A percentile compares a stretch with the other conserved stretches of the same genome.
phyloP scores from a whole-genome alignment of 495 filamentous ascomycete genomes.

The Neurospora sp. region DNA sequence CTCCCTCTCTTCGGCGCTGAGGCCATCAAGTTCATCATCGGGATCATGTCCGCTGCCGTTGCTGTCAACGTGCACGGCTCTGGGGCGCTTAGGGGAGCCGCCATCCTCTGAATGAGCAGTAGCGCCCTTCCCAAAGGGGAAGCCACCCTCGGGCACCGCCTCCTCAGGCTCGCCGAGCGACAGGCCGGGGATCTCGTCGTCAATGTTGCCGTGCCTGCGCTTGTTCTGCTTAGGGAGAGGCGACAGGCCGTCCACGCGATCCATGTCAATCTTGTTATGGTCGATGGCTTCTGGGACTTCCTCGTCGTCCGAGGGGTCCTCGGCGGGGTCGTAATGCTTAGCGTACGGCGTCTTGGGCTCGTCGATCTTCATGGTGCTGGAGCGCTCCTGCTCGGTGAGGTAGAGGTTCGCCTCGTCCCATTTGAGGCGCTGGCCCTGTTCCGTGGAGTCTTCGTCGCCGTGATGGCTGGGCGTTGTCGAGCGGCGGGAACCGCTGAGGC shows the following conservation, averaged over 20 bases:
- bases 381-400: constrained; percentile 89
- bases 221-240: constrained; percentile 1
- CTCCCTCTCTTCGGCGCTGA: constrained; percentile 68
- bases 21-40: constrained; percentile 44
- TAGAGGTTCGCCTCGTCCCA: constrained; percentile 99
- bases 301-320: constrained; percentile 75
- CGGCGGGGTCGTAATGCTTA: constrained; percentile 75
- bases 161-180: constrained; percentile 95
- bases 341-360: constrained; percentile 97
- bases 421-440: constrained; percentile 66
- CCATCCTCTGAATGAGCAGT: background rate
- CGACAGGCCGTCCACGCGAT: constrained; percentile 26
- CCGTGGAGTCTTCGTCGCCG: constrained; percentile 33
- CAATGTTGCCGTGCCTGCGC: constrained; percentile 6
- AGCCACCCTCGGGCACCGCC: constrained; percentile 39
- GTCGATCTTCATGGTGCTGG: constrained; percentile 94
- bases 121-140: background rate
- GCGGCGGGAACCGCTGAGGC: constrained; percentile 61
- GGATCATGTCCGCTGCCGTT: constrained; percentile 43
- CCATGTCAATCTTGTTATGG: constrained; percentile 23
- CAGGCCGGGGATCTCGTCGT: constrained; percentile 79
- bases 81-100: constrained; percentile 26
- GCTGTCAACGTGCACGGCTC: constrained; percentile 59
- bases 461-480: constrained; percentile 30
- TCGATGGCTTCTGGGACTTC: constrained; percentile 43